Base-by-base conservation (phyloP, 2,329 filamentous ascomycete genomes). In the Neonectria faginata region DNA sequence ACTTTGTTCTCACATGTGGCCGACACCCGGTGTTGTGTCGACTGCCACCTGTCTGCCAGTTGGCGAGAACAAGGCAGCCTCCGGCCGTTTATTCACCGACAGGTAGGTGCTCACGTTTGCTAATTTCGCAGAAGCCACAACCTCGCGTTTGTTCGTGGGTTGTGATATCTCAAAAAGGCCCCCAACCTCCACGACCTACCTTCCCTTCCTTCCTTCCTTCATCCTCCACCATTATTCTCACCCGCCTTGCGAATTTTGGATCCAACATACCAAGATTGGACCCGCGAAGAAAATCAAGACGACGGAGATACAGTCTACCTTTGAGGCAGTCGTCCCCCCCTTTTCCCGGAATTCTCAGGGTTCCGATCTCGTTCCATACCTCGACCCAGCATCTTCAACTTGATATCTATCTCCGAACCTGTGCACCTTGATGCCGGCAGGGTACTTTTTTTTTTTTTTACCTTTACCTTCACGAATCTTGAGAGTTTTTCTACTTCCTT, bases 1-100 rank as follows among this genome's bases (percentile, higher is more conserved):
- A 31, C 11, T 25, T 47, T 45, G 39, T n/a, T 18, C 20, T 29
- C 25, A n/a, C 3, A 12, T 29, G n/a, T 6, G 18, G n/a, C 41
- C 10, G 41, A 5, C 39, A 0, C 27, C 11, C 5, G 33, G 41
- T 31, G n/a, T 36, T 20, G 25, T 20, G 14, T 22, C 10, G 7
- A 33, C 41, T 39, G 31, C 29, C 55, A 58, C 44, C 42, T 50
- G 55, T 48, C 55, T 50, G 44, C 44, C 55, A 58, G 31, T 36
- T 27, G 44, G 16, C 44, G 48, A 33, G 48, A 27, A 25, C 22
- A 27, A 29, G n/a, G n/a, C 29, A 20, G 47, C 27, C 11, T 22
- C 4, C 2, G 8, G n/a, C 20, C 11, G 5, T 12, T 33, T n/a
- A 18, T 29, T 51, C 48, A 33, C 29, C 14, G 10, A n/a, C 5